Base-by-base conservation (phyloP, 352 stramenopile species). In the Elongisporangium prolatum region DNA sequence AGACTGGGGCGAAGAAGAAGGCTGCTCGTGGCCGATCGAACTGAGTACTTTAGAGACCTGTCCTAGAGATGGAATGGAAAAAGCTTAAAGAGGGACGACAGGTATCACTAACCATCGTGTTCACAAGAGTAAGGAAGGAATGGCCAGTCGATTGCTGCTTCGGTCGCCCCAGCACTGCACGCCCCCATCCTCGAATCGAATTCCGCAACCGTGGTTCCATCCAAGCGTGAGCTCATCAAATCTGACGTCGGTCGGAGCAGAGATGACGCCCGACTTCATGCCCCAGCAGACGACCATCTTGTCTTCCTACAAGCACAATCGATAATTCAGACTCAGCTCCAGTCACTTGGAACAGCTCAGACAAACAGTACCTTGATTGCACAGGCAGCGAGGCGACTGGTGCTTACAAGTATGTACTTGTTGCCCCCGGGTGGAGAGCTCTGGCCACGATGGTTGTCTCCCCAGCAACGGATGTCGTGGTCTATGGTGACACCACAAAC, bases 201-300 rank as follows among this genome's bases (percentile, higher is more conserved):
- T 88, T 20, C 76, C 80, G 52, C 80, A 90, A 10, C 80, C 80
- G 53, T 90, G 80, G 65, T 90, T 88, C 78, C 78, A 90, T 6
- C 80, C 80, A 16, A 90, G 57, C 14, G 75, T 83, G 20, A 89
- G 56, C 50, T 91, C 81, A 58, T 91, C 81, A 56, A 91, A 88
- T 44, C 74, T 63, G 38, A 88, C 65, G 50, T 72, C 58, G 1
- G 55, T 75, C 1, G 81, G 81, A 10, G 68, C 76, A 10, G 68
- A 70, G 22, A 72, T 87, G 21, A 91, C 81, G 1, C 81, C 81
- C 7, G 80, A 88, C 4, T 62, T 63, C 77, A 91, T 88, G 3
- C 84, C 84, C 78, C 77, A 91, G 59, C 84, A 93, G 11, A 66
- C 63, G 16, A 74, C 77, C 2, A 57, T 83, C 58, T 86, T 82